Conservation (phyloP, 2,329 filamentous ascomycete genomes). For the Aspergillus pseudonomiae region DNA sequence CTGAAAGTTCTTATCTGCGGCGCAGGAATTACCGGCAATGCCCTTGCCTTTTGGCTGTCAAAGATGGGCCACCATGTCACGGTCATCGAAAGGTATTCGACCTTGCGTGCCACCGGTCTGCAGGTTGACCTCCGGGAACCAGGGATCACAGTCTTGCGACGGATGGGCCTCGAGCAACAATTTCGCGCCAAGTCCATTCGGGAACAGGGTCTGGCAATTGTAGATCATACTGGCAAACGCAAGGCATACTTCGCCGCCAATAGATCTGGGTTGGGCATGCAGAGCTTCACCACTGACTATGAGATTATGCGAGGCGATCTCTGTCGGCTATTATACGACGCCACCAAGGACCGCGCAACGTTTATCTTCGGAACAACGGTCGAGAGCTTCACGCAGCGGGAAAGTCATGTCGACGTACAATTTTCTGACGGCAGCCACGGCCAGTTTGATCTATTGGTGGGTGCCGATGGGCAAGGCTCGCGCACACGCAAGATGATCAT, state of each 20-base stretch:
- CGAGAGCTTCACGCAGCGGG: conserved; percentile 28
- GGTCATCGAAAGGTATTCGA: conserved; percentile 45
- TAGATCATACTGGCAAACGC: conserved; percentile 45
- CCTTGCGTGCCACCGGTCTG: conserved; percentile 52
- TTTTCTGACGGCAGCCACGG: conserved; percentile 28
- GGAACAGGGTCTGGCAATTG: conserved; percentile 54
- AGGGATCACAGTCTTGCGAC: conserved; percentile 55
- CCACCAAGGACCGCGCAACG: conserved; percentile 39
- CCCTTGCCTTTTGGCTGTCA: conserved; percentile 56
- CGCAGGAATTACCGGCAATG: conserved; percentile 43
- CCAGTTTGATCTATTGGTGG: conserved; percentile 34
- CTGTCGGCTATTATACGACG: conserved; percentile 47
- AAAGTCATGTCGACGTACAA: conserved; percentile 19
- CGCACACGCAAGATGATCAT: conserved; percentile 25
- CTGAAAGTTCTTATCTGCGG: conserved; percentile 55
- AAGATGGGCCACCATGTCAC: conserved; percentile 43
- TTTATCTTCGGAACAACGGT: conserved; percentile 40
- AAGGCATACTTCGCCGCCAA: conserved; percentile 49
- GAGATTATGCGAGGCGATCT: conserved; percentile 61
- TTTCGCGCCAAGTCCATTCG: conserved; percentile 44
- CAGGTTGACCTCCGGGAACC: conserved; percentile 59
- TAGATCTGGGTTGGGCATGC: conserved; percentile 36
- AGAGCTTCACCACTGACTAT: conserved; percentile 52
- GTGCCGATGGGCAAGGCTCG: conserved; percentile 33
- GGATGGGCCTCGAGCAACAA: conserved; percentile 55